A percentile compares a stretch with the other conserved stretches of the same genome.
These are phyloP conservation scores for Amanita rubescens DNA, from an alignment of 768 basidiomycete species.

Conservation along the genomic window DNA sequence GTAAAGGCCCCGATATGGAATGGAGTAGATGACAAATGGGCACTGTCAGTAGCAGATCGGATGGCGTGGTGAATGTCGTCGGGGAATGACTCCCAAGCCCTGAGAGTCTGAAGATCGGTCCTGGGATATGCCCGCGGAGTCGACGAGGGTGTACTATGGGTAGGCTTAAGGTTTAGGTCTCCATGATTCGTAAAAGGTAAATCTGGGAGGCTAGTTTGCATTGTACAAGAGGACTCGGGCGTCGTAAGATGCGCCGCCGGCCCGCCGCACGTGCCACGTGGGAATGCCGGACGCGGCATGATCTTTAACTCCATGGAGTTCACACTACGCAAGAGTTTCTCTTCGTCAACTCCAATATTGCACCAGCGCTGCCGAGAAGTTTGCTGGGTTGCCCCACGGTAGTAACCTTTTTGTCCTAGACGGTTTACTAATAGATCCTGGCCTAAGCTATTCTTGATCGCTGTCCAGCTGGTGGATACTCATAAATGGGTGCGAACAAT, in stretches of 20 bases:
- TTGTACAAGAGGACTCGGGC: background rate
- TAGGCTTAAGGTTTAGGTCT: conserved; percentile 1
- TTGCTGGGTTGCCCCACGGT: too few relatives aligned
- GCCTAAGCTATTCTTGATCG: too few relatives aligned
- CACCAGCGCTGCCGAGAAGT: too few relatives aligned
- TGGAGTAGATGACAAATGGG: conserved; percentile 8
- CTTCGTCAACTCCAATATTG: too few relatives aligned
- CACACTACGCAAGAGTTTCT: too few relatives aligned
- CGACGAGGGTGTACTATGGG: conserved; percentile 5
- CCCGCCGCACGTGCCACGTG: background rate
- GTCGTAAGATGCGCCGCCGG: background rate
- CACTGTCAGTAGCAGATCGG: conserved; percentile 7
- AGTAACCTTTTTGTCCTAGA: too few relatives aligned
- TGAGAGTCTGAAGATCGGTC: conserved; percentile 8
- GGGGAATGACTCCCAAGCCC: conserved; percentile 8
- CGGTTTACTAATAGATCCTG: too few relatives aligned
- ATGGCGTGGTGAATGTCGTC: conserved; percentile 9
- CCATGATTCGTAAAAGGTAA: conserved; percentile 8
- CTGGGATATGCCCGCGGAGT: conserved; percentile 6
- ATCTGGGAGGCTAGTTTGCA: background rate
- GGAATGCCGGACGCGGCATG: too few relatives aligned
- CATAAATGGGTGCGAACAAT: too few relatives aligned
- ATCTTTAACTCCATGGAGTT: too few relatives aligned
- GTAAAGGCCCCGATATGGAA: background rate
- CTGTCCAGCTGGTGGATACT: too few relatives aligned